Evolutionary conservation across 192 early-diverging fungal genomes (phyloP), one percentile per base, ranked within the genome.

Genomic region (Helicostylum pulchrum): DNA sequence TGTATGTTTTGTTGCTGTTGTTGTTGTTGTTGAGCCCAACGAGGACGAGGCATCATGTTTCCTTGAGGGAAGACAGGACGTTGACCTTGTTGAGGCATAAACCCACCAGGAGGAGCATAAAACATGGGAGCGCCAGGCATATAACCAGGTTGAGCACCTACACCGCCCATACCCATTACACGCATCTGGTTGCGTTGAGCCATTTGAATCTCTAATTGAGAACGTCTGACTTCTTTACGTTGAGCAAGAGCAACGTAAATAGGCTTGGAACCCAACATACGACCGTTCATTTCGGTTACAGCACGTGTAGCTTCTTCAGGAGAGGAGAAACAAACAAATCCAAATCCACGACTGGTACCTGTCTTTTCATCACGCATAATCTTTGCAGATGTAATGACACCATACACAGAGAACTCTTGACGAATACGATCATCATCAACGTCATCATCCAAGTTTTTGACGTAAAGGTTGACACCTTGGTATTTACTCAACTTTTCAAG

Each of bases 221-320:
- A 90, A 74, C 92, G 88, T 65, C 97, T 89, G 72, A 90, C 88
- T 65, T 99, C 97, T 82, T 97, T 94, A 78, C 96, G 92, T 83
- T 99, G 97, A 67, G 94, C 95, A 42, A 97, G 84, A 53, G 94
- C 96, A 50, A 99, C 97, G 75, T 98, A 99, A 70, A 99, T 90
- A 53, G 97, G 97, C 85, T 99, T 99, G 80, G 74, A 77, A 65
- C 88, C 89, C 60, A 95, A 77, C 85, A 98, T 93, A 67, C 93
- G 90, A 64, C 94, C 92, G 82, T 98, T 98, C 96, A 98, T 98
- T 82, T 98, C 97, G 60, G 93, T 89, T 47, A 95, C 94, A 61
- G 97, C 97, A 86, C 94, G 95, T 78, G 88, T 95, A 49, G 97
- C 96, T 82, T 99, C 97, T 72, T 97, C 96, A 51, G 97, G 94